A percentile compares a stretch with the other conserved stretches of the same genome.
Conservation (phyloP, 257 asterid genomes). For the Buddleja alternifolia region DNA sequence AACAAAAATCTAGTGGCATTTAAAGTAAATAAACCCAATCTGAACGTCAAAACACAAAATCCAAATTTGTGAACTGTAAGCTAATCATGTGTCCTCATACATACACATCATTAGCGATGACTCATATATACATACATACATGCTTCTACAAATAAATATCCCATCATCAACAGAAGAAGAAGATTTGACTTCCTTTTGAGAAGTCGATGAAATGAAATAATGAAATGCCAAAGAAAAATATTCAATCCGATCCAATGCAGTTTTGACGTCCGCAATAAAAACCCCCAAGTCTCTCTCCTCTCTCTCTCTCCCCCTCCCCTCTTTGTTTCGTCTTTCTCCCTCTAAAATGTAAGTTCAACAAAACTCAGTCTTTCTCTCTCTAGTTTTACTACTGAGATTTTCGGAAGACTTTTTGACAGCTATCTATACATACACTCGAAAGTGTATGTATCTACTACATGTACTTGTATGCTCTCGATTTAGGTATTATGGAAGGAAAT, state of each 20-base stretch:
- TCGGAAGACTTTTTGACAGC: constrained; percentile 34
- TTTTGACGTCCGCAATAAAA: constrained; percentile 65
- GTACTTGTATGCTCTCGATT: constrained; percentile 8
- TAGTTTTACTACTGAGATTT: background rate
- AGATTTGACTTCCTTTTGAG: constrained; percentile 46
- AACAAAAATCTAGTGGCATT: too few relatives aligned
- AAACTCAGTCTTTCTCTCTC: constrained; percentile 26
- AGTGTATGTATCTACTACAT: constrained; percentile 2
- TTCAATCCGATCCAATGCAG: constrained; percentile 47
- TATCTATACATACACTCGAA: constrained; percentile 2
- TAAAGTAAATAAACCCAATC: too few relatives aligned
- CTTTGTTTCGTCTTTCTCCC: constrained; percentile 44
- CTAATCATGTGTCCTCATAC: too few relatives aligned
- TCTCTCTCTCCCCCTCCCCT: constrained; percentile 34
- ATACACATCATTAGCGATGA: background rate
- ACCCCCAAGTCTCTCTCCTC: constrained; percentile 33
- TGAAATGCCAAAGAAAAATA: constrained; percentile 24
- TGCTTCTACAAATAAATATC: constrained; percentile 4
- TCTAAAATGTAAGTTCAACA: constrained; percentile 36
- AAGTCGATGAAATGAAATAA: constrained; percentile 35
- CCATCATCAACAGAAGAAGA: constrained; percentile 21
- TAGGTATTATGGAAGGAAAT: constrained; percentile 9
- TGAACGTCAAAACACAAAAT: too few relatives aligned
- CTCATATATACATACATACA: constrained; percentile 7
- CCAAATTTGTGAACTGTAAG: too few relatives aligned